phyloP scores from a whole-genome alignment of 352 stramenopile genomes.

The Phytophthora sansomeana region DNA sequence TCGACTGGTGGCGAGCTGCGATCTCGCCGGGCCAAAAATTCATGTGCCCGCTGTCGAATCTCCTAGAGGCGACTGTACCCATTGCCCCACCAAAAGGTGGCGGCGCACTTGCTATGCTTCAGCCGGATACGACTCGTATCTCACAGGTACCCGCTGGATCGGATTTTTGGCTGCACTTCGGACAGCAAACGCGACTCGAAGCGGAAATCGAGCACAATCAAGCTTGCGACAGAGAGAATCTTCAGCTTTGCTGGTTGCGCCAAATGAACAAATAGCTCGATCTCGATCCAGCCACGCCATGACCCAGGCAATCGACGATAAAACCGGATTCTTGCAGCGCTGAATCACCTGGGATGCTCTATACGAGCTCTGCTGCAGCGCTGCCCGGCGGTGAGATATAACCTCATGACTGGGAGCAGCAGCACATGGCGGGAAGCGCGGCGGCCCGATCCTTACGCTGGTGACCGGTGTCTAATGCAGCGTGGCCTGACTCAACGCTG shows the following conservation, averaged over 20 bases:
- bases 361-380: constrained; percentile 3
- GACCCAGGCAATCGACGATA: constrained; percentile 1
- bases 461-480: not conserved
- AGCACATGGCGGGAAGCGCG: not conserved
- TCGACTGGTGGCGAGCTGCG: constrained; percentile 11
- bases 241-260: constrained; percentile 1
- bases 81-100: constrained; percentile 18
- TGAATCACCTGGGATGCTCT: constrained; percentile 14
- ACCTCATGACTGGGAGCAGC: constrained; percentile 21
- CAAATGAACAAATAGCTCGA: constrained; percentile 2
- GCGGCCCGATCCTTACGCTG: not conserved
- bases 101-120: constrained; percentile 23
- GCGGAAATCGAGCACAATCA: not conserved
- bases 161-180: constrained; percentile 5
- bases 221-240: not conserved
- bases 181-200: constrained; percentile 3
- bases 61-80: constrained; percentile 1
- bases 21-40: constrained; percentile 9
- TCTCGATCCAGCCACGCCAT: not conserved
- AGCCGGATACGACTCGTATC: constrained; percentile 2
- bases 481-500: constrained; percentile 18
- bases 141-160: constrained; percentile 11
- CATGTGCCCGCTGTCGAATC: not conserved
- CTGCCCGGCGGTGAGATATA: not conserved
- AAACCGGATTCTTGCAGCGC: not conserved